phyloP scores from a whole-genome alignment of 768 basidiomycete genomes.

The Thelephora ganbajun region DNA sequence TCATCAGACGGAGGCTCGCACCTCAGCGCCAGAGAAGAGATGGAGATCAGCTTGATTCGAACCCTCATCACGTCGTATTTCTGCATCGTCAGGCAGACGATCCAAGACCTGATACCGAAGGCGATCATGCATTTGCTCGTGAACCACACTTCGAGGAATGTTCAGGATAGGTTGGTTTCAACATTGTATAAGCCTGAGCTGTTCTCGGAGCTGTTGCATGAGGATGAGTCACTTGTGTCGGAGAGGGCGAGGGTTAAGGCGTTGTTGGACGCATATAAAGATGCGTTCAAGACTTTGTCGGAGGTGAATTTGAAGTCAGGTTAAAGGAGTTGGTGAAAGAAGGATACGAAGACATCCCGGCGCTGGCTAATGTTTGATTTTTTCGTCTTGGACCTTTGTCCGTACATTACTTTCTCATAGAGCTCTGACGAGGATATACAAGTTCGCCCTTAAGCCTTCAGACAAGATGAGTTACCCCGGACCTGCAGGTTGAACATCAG shows the following conservation, averaged over 20 bases:
- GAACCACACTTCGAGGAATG: slow-evolving; percentile 90
- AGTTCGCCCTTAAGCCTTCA: neutral
- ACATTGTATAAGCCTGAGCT: slow-evolving; percentile 89
- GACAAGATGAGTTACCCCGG: too few species aligned
- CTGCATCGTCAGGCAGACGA: slow-evolving; percentile 87
- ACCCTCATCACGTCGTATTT: slow-evolving; percentile 95
- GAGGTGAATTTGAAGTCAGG: slow-evolving; percentile 66
- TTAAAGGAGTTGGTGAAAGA: slow-evolving; percentile 10
- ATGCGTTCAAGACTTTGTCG: slow-evolving; percentile 76
- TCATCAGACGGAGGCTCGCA: slow-evolving; percentile 41
- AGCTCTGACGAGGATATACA: neutral
- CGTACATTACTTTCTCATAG: slow-evolving; percentile 2
- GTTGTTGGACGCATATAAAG: slow-evolving; percentile 90
- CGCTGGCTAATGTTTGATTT: neutral
- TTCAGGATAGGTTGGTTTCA: slow-evolving; percentile 93
- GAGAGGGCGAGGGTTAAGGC: slow-evolving; percentile 92
- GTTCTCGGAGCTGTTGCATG: slow-evolving; percentile 81
- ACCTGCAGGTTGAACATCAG: too few species aligned
- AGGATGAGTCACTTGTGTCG: slow-evolving; percentile 90
- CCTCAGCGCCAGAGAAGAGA: slow-evolving; percentile 77
- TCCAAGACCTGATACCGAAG: slow-evolving; percentile 94
- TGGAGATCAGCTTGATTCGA: slow-evolving; percentile 92
- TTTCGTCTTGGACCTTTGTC: slow-evolving; percentile 4
- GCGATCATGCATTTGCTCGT: slow-evolving; percentile 98
- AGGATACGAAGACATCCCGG: neutral